These are phyloP conservation scores for Rhodamnia argentea DNA, from an alignment of 345 rosid species.

Conservation along the genomic window DNA sequence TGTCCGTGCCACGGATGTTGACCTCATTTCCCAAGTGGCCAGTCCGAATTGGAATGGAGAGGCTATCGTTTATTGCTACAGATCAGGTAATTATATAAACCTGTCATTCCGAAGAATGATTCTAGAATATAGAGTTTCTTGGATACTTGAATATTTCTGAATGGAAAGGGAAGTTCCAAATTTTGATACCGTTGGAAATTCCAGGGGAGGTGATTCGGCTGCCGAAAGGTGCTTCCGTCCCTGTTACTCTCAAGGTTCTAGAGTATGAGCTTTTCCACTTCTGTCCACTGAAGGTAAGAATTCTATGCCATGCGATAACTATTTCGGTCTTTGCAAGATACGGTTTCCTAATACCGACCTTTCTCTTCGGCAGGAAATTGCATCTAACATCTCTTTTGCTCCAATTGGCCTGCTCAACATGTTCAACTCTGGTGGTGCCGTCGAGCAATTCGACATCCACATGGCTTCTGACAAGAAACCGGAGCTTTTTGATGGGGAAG, in stretches of 20 bases:
- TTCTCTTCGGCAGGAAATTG: constrained; percentile 41
- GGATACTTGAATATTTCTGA: not conserved
- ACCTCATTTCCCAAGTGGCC: constrained; percentile 54
- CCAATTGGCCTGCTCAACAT: constrained; percentile 81
- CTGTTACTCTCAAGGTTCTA: constrained; percentile 70
- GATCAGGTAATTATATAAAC: constrained; percentile 46
- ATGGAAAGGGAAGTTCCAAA: not conserved
- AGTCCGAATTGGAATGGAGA: constrained; percentile 79
- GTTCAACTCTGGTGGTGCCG: constrained; percentile 82
- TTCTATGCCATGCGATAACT: not conserved
- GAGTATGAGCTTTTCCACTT: constrained; percentile 89
- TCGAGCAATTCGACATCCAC: constrained; percentile 43
- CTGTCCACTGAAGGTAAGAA: constrained; percentile 60
- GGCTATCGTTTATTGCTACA: constrained; percentile 49
- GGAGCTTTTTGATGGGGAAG: constrained; percentile 44
- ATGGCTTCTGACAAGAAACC: constrained; percentile 19
- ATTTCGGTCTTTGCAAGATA: not conserved
- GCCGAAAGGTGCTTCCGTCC: constrained; percentile 68
- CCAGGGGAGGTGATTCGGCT: constrained; percentile 70
- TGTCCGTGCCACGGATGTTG: constrained; percentile 66
- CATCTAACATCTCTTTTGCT: constrained; percentile 56
- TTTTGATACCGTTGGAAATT: not conserved
- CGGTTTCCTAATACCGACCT: not conserved
- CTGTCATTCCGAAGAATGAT: not conserved
- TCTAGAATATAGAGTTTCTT: not conserved